phyloP scores from a whole-genome alignment of 2,329 filamentous ascomycete species.

The Hypoxylon sp. region DNA sequence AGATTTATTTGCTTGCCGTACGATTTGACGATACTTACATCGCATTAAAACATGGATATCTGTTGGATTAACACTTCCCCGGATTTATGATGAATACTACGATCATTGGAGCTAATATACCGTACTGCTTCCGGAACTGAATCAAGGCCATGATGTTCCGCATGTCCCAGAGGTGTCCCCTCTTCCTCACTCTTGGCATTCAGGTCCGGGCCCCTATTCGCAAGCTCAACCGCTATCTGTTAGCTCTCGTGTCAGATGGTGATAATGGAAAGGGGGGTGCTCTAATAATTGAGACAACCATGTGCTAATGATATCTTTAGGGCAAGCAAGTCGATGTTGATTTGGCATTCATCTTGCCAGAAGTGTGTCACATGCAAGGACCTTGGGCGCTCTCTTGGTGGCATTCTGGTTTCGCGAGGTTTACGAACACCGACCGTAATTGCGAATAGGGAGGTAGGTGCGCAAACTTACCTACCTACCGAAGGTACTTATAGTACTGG shows the following conservation, averaged over 20 bases:
- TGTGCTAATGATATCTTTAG: conserved; percentile 61
- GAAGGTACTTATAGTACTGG: too few relatives aligned
- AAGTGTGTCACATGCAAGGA: conserved; percentile 45
- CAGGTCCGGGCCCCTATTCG: neutral
- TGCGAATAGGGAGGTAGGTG: conserved; percentile 56
- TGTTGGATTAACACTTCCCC: too few relatives aligned
- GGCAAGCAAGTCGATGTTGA: conserved; percentile 59
- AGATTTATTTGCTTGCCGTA: too few relatives aligned
- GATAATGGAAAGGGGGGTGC: conserved; percentile 54
- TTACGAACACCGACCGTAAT: conserved; percentile 60
- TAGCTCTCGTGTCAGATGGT: neutral
- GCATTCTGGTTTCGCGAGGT: conserved; percentile 59
- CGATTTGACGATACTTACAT: too few relatives aligned
- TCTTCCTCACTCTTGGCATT: neutral
- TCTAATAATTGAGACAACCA: conserved; percentile 48
- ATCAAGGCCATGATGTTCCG: neutral
- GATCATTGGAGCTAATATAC: too few relatives aligned
- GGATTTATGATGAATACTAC: too few relatives aligned
- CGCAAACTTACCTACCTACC: too few relatives aligned
- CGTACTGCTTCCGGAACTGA: neutral
- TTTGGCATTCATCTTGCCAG: conserved; percentile 56
- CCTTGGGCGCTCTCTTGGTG: conserved; percentile 47
- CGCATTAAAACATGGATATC: too few relatives aligned
- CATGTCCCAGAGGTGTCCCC: neutral
- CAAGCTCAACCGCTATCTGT: neutral